phyloP scores from a whole-genome alignment of 768 basidiomycete genomes.

The Cyathus striatus region DNA sequence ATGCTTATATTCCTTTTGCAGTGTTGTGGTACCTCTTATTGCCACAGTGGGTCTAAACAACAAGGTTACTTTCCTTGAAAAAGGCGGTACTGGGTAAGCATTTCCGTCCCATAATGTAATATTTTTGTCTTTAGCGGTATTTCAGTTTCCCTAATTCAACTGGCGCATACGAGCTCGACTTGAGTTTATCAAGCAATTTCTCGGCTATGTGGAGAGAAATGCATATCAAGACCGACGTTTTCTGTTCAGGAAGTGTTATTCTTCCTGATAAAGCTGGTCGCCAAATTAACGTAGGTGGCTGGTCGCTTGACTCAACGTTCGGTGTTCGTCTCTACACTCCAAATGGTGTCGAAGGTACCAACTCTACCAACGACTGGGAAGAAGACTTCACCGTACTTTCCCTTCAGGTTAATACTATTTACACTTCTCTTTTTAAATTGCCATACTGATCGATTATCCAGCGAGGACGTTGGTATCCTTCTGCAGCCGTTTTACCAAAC shows the following conservation, averaged over 20 bases:
- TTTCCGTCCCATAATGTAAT: background rate
- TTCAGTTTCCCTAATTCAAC: slow-evolving; percentile 55
- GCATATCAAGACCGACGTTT: slow-evolving; percentile 75
- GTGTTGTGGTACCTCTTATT: slow-evolving; percentile 67
- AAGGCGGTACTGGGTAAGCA: slow-evolving; percentile 54
- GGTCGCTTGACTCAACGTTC: slow-evolving; percentile 68
- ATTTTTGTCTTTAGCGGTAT: background rate
- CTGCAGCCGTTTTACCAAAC: slow-evolving; percentile 64
- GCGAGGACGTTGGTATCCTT: slow-evolving; percentile 71
- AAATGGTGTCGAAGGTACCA: slow-evolving; percentile 60
- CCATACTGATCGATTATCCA: slow-evolving; percentile 13
- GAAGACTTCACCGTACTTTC: slow-evolving; percentile 54
- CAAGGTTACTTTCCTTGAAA: slow-evolving; percentile 79
- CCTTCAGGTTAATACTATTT: slow-evolving; percentile 46
- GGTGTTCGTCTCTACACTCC: slow-evolving; percentile 74
- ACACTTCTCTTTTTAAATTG: background rate
- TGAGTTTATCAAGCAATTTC: slow-evolving; percentile 46
- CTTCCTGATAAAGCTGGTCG: slow-evolving; percentile 72
- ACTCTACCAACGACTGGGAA: slow-evolving; percentile 77
- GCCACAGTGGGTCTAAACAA: slow-evolving; percentile 77
- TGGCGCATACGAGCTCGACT: slow-evolving; percentile 75
- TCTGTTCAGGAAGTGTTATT: slow-evolving; percentile 70
- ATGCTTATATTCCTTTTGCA: slow-evolving; percentile 16
- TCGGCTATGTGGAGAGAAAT: slow-evolving; percentile 66
- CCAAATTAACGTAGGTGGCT: slow-evolving; percentile 61